Evolutionary conservation across 176 grass and related monocot species (phyloP).

Genomic region (Eremochloa ophiuroides): DNA sequence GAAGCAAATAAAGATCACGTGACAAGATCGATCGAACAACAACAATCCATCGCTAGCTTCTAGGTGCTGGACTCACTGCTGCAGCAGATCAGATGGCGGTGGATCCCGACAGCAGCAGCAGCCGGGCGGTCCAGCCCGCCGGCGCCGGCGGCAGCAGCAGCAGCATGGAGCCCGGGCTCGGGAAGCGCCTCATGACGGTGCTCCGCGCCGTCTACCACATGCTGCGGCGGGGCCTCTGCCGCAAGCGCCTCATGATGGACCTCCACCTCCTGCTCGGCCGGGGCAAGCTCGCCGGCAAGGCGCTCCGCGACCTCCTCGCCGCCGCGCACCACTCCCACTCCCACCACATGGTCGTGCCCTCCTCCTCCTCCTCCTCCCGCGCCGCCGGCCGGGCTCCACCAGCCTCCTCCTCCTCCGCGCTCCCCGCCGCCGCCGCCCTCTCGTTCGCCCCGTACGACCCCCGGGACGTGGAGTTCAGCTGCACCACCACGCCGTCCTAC

Average conservation of each 20-base stretch:
- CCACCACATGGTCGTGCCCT: not conserved
- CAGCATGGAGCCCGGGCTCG: slow-evolving; percentile 50
- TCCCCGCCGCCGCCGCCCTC: not conserved
- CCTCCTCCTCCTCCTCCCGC: not conserved
- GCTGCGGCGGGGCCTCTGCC: slow-evolving; percentile 67
- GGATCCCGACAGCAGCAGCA: not conserved
- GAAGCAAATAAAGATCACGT: too few species aligned
- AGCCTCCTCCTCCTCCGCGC: not conserved
- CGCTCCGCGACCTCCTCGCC: slow-evolving; percentile 43
- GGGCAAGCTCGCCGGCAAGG: slow-evolving; percentile 67
- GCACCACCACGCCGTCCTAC: slow-evolving; percentile 63
- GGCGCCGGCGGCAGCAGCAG: not conserved
- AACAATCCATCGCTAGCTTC: too few species aligned
- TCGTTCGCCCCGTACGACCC: slow-evolving; percentile 33
- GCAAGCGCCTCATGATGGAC: slow-evolving; percentile 76
- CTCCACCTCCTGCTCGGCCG: slow-evolving; percentile 66
- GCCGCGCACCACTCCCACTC: slow-evolving; percentile 8
- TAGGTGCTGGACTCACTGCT: too few species aligned
- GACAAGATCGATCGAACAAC: not conserved
- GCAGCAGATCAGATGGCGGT: too few species aligned
- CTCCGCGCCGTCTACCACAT: slow-evolving; percentile 74
- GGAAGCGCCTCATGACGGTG: slow-evolving; percentile 49
- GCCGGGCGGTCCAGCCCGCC: not conserved
- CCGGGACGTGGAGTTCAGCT: slow-evolving; percentile 85
- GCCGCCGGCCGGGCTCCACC: too few species aligned